Evolutionary conservation across 2,329 filamentous ascomycete species (phyloP), one percentile per base, ranked within the genome.

Genomic region (Pseudogymnoascus destructans): DNA sequence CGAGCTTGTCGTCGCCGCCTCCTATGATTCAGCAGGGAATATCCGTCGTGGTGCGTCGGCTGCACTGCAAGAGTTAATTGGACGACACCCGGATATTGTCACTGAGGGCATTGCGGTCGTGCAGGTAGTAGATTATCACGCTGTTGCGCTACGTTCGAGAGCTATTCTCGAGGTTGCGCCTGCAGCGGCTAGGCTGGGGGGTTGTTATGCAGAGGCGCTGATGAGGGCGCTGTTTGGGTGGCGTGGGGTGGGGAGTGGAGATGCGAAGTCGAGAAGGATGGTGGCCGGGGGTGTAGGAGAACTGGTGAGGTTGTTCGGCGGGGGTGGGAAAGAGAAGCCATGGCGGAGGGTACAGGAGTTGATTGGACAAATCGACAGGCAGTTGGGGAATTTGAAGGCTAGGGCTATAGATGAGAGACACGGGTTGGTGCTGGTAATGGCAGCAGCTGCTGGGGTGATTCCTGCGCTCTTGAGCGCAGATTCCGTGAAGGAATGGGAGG

Each of bases 41-140:
- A 95, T 98, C 64, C 80, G 93, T 57, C 82, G 93, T 63, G 93
- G 92, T 3, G 86, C 92, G 27, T 97, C 93, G 23, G 93, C 93
- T 42, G 93, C 93, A 1, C 74, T 98, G 35, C 93, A 98, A 68
- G 93, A 98, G 69, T 77, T 98, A 11, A 86, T 97, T 60, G 93
- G 93, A 9, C 83, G 93, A 8, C 92, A 98, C 71, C 92, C 93
- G 0, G 85, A 96, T 65, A 90, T 81, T 0, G 82, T 97, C 32
- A 75, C 79, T 13, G 77, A 90, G 65, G 93, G 92, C 0, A 97
- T 98, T 59, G 73, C 82, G 40, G 77, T 97, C 1, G 89, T 97
- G 0, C 93, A 97, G 68, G 79, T 81, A 1, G 88, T 97, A 1
- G 93, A 98, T 68, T 98, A 96, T 67, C 90, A 95, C 69, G 82